phyloP scores from a whole-genome alignment of 164 flowering plant genomes.

The Vitis rotundifolia region DNA sequence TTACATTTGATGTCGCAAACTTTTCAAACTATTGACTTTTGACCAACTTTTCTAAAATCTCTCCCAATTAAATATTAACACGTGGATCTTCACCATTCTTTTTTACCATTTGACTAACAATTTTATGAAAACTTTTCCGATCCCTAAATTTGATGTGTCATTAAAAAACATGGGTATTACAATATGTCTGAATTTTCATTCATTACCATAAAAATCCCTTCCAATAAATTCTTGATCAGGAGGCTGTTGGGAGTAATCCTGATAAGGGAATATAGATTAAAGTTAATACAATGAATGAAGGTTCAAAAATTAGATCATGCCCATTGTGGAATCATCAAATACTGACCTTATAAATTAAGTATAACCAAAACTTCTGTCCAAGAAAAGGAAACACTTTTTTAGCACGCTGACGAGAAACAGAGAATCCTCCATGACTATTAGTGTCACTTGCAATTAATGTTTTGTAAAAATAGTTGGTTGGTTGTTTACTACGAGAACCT shows the following conservation, averaged over 20 bases:
- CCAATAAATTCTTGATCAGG: conserved; percentile 32
- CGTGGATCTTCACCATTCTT: too few species aligned
- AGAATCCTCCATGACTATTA: conserved; percentile 34
- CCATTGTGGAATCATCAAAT: too few species aligned
- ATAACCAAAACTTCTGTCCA: conserved; percentile 6
- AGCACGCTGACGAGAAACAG: conserved; percentile 33
- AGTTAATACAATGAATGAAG: background rate
- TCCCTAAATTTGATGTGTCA: too few species aligned
- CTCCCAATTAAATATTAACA: too few species aligned
- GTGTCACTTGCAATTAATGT: conserved; percentile 34
- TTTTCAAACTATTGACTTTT: too few species aligned
- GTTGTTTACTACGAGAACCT: conserved; percentile 29
- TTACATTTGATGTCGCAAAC: too few species aligned
- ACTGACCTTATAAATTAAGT: too few species aligned
- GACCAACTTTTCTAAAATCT: too few species aligned
- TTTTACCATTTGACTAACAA: too few species aligned
- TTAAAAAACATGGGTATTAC: too few species aligned
- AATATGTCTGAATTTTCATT: conserved; percentile 37
- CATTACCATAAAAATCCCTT: conserved; percentile 32
- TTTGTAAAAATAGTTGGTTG: conserved; percentile 32
- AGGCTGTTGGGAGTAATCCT: conserved; percentile 35
- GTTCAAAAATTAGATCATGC: too few species aligned
- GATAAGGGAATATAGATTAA: background rate
- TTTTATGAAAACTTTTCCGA: too few species aligned
- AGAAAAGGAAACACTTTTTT: conserved; percentile 34